A percentile compares a stretch with the other conserved stretches of the same genome.
Conservation (phyloP, 495 filamentous ascomycete species). For the Chaetomium fimeti region DNA sequence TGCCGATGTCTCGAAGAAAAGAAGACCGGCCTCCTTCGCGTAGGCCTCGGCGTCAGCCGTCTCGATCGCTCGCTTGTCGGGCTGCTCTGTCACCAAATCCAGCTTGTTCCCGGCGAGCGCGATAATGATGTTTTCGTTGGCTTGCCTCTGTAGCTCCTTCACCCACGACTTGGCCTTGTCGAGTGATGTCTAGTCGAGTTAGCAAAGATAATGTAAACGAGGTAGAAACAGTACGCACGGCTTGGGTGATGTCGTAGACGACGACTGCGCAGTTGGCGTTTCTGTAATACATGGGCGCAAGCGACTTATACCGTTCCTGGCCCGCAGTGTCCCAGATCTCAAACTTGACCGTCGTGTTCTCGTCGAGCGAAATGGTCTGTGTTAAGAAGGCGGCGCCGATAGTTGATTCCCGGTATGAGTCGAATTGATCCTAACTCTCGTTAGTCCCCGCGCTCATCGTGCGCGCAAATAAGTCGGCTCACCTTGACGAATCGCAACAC, state of each 20-base stretch:
- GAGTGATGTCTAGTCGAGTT: slow-evolving; percentile 68
- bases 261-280: slow-evolving; percentile 99
- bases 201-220: neutral
- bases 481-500: slow-evolving; percentile 98
- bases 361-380: slow-evolving; percentile 96
- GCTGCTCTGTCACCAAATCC: slow-evolving; percentile 84
- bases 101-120: slow-evolving; percentile 96
- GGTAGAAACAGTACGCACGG: slow-evolving; percentile 57
- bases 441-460: slow-evolving; percentile 22
- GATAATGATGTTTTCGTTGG: slow-evolving; percentile 99
- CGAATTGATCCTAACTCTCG: slow-evolving; percentile 85
- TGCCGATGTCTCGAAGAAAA: slow-evolving; percentile 97
- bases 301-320: slow-evolving; percentile 96
- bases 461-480: slow-evolving; percentile 22
- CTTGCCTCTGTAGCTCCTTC: slow-evolving; percentile 97
- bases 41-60: slow-evolving; percentile 92
- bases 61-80: slow-evolving; percentile 87
- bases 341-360: slow-evolving; percentile 97
- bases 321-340: slow-evolving; percentile 99
- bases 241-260: slow-evolving; percentile 98
- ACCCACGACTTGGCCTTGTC: slow-evolving; percentile 99
- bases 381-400: slow-evolving; percentile 99
- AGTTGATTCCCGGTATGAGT: slow-evolving; percentile 98
- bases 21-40: slow-evolving; percentile 82
- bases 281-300: slow-evolving; percentile 98